Evolutionary conservation across 78 protist species (phyloP).

Genomic region (Bodo saltans): DNA sequence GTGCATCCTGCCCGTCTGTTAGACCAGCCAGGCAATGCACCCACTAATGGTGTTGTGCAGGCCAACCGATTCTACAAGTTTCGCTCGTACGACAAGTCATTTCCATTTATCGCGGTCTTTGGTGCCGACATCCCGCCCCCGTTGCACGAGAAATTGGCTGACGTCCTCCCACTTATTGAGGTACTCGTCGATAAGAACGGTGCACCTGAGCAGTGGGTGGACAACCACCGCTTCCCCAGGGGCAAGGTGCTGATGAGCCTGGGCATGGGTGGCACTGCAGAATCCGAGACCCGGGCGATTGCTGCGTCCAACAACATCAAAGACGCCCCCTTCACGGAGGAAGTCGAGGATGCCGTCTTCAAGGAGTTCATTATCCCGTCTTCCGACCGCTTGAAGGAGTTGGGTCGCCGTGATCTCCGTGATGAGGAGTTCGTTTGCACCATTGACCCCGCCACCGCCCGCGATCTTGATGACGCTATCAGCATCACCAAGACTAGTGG

Average conservation of each 20-base stretch:
- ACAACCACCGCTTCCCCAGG: not conserved
- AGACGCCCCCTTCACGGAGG: constrained; percentile 10
- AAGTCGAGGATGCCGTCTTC: not conserved
- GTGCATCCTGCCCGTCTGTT: too few species aligned
- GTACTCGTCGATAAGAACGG: constrained; percentile 4
- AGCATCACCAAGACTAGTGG: constrained; percentile 37
- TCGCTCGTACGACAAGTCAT: not conserved
- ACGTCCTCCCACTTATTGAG: not conserved
- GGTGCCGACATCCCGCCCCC: not conserved
- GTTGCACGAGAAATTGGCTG: not conserved
- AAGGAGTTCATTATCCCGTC: not conserved
- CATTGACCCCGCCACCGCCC: constrained; percentile 85
- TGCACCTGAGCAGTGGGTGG: not conserved
- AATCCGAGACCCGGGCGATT: constrained; percentile 16
- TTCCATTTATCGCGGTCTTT: not conserved
- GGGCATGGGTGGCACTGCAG: not conserved
- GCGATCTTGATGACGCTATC: constrained; percentile 96
- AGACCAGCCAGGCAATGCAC: too few species aligned
- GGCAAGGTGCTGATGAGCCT: not conserved
- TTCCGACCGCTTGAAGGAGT: not conserved
- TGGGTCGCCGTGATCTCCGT: not conserved
- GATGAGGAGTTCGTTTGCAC: constrained; percentile 36
- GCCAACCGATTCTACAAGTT: not conserved
- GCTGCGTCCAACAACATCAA: not conserved
- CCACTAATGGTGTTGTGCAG: too few species aligned